phyloP scores from a whole-genome alignment of 768 basidiomycete species.

The Lyophyllum semitale region DNA sequence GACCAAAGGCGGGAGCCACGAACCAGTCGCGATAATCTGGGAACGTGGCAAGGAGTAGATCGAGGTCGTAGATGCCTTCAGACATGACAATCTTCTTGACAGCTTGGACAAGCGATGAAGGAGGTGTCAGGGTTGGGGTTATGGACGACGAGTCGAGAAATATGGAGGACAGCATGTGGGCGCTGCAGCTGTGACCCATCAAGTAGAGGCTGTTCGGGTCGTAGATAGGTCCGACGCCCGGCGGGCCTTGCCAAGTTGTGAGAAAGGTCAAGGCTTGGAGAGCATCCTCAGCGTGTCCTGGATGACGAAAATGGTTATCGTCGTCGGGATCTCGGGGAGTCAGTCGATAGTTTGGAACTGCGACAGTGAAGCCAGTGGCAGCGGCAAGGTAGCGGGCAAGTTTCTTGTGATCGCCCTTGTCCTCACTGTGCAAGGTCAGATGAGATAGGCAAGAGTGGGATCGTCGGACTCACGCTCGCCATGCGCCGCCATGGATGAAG shows the following conservation, averaged over 20 bases:
- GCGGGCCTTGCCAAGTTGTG: slow-evolving; percentile 43
- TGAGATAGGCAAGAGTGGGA: slow-evolving; percentile 2
- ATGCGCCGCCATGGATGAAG: slow-evolving; percentile 85
- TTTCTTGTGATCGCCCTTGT: slow-evolving; percentile 60
- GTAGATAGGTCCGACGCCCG: slow-evolving; percentile 26
- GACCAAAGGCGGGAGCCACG: slow-evolving; percentile 64
- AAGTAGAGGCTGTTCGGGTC: slow-evolving; percentile 51
- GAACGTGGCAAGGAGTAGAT: slow-evolving; percentile 61
- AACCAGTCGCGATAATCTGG: slow-evolving; percentile 74
- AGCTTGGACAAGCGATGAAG: slow-evolving; percentile 38
- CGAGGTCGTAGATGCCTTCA: slow-evolving; percentile 80
- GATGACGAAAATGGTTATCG: slow-evolving; percentile 54
- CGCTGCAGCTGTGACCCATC: slow-evolving; percentile 80
- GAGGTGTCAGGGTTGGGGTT: slow-evolving; percentile 48
- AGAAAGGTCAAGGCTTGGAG: slow-evolving; percentile 65
- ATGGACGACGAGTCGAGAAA: slow-evolving; percentile 54
- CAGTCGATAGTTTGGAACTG: slow-evolving; percentile 79
- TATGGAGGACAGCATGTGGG: slow-evolving; percentile 77
- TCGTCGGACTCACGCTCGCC: slow-evolving; percentile 68
- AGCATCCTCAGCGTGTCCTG: slow-evolving; percentile 68
- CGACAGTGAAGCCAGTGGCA: slow-evolving; percentile 57
- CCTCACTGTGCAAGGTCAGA: slow-evolving; percentile 50
- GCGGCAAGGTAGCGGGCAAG: slow-evolving; percentile 56
- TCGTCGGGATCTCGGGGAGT: slow-evolving; percentile 45
- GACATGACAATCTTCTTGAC: slow-evolving; percentile 62